Percentiles rank a stretch among this genome's conserved stretches.
phyloP scores from a whole-genome alignment of 129 eudicot genomes.

The Silybum marianum region DNA sequence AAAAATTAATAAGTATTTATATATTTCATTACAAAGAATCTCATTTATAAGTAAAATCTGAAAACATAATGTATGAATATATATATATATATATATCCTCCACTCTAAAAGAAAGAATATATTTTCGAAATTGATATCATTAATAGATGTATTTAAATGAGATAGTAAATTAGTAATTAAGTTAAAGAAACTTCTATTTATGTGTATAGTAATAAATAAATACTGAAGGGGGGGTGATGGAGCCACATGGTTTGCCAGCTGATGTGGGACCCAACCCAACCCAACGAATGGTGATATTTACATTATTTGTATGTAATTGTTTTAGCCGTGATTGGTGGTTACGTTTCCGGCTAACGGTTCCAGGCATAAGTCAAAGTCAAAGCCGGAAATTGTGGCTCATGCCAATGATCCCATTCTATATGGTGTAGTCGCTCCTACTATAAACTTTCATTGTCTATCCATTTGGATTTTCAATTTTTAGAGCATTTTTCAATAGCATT shows the following conservation, averaged over 20 bases:
- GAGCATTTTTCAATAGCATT: too few species aligned
- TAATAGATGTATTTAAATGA: background rate
- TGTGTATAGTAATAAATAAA: background rate
- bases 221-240: background rate
- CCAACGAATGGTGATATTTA: background rate
- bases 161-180: background rate
- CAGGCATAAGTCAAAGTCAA: slow-evolving; percentile 32
- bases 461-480: too few species aligned
- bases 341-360: slow-evolving; percentile 30
- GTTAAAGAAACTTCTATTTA: background rate
- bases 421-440: slow-evolving; percentile 12
- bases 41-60: too few species aligned
- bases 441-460: background rate
- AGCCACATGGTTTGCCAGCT: slow-evolving; percentile 42
- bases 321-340: slow-evolving; percentile 28
- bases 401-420: slow-evolving; percentile 10
- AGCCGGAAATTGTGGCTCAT: slow-evolving; percentile 33
- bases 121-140: background rate
- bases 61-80: too few species aligned
- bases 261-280: slow-evolving; percentile 28
- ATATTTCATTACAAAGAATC: too few species aligned
- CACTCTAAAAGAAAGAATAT: too few species aligned
- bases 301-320: background rate
- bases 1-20: too few species aligned
- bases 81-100: too few species aligned